Conservation (phyloP, 2,329 filamentous ascomycete species). For the Trichocomaceae sp. region DNA sequence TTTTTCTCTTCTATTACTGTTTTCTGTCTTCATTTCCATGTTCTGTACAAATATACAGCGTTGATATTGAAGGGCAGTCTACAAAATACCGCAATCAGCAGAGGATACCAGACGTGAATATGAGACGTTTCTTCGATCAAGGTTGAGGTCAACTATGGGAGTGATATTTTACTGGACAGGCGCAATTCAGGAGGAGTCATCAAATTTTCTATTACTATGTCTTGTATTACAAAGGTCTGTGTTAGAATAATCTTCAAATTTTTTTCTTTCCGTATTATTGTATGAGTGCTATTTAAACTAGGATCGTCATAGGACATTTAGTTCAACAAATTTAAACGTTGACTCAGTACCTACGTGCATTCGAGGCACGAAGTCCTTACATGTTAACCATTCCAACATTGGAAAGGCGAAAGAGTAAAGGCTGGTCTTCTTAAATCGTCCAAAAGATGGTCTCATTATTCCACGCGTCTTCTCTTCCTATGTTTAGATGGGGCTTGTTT, state of each 20-base stretch:
- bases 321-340: background rate
- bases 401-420: background rate
- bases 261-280: background rate
- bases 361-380: background rate
- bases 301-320: background rate
- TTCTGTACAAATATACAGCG: slow-evolving; percentile 8
- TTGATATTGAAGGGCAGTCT: background rate
- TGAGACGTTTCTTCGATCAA: slow-evolving; percentile 2
- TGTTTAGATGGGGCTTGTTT: slow-evolving; percentile 26
- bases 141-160: background rate
- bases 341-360: background rate
- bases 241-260: background rate
- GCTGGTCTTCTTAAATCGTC: background rate
- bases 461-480: slow-evolving; percentile 26
- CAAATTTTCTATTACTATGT: background rate
- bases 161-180: slow-evolving; percentile 5
- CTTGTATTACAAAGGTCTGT: slow-evolving; percentile 5
- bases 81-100: background rate
- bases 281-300: background rate
- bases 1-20: background rate
- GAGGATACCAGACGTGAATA: background rate
- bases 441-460: background rate
- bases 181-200: slow-evolving; percentile 12
- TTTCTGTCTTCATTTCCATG: background rate
- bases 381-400: background rate